Base-by-base conservation (phyloP, 257 asterid species). In the Thymus quinquecostatus region DNA sequence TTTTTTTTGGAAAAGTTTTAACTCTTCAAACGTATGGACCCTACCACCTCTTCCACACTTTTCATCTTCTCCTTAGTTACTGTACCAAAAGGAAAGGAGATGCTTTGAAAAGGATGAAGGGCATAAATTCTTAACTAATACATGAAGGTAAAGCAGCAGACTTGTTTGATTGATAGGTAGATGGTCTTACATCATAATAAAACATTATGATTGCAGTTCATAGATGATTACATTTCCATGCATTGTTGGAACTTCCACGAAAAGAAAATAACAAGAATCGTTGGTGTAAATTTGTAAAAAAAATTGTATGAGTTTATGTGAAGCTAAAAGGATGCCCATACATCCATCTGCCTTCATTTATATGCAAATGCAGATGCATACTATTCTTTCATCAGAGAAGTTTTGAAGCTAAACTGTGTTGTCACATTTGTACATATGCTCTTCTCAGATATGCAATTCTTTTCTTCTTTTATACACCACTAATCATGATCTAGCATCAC, bases 401-500 rank as follows among this genome's bases (percentile, higher is more conserved):
- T 0, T 60, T 47, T 34, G 43, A 62, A 71, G 9, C 50, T 8
- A 43, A 71, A 30, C 54, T 14, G 41, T 65, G 63, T 59, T 60
- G 29, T 12, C 48, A 10, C 7, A 27, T 34, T 53, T 73, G 45
- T 44, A 12, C 11, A 6, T 14, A 45, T 11, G 53, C 48, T 11
- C 45, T 8, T 45, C 2, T 74, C 38, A 68, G 8, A 12, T 44
- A 34, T 30, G 62, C 41, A 43, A 8, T 38, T 32, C 55, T 40
- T 66, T 48, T n/a, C 1, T 70, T 45, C 21, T 64, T 34, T 36
- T 70, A 28, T 55, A 57, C 36, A 45, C 12, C 48, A 47, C 69
- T 11, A 41, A 12, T 53, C 5, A 75, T 68, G 50, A 61, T 38
- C 74, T n/a, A 51, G 65, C 58, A 45, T 13, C 50, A 58, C 43